Conservation (phyloP, 129 eudicot species). For the Heracleum sosnowskyi region DNA sequence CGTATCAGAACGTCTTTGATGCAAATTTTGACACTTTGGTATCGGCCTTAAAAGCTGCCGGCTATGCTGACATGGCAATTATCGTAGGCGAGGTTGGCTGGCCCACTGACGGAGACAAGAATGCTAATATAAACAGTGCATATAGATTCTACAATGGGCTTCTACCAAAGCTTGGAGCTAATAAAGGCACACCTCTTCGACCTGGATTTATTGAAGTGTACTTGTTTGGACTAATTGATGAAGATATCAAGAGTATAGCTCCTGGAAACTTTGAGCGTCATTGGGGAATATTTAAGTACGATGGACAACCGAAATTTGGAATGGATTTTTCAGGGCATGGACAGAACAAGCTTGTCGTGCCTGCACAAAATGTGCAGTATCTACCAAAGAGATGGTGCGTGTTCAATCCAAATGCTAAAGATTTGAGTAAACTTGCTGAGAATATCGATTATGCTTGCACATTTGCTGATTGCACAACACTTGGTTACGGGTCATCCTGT, state of each 20-base stretch:
- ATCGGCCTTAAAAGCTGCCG: constrained; percentile 54
- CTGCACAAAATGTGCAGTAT: constrained; percentile 63
- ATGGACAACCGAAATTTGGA: constrained; percentile 70
- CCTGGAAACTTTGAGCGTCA: constrained; percentile 86
- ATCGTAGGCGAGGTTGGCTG: constrained; percentile 92
- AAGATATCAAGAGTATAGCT: constrained; percentile 62
- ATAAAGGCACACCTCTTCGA: constrained; percentile 77
- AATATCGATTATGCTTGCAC: constrained; percentile 64
- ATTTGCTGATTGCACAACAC: constrained; percentile 48
- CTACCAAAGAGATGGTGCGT: constrained; percentile 64
- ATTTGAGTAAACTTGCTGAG: constrained; percentile 50
- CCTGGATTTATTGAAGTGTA: constrained; percentile 64
- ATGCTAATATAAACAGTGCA: constrained; percentile 51
- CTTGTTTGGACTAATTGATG: constrained; percentile 76
- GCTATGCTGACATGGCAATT: constrained; percentile 55
- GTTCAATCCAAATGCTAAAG: constrained; percentile 61
- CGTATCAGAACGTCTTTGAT: constrained; percentile 74
- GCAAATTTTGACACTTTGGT: constrained; percentile 91
- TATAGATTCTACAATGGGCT: constrained; percentile 73
- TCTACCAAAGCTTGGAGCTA: constrained; percentile 50
- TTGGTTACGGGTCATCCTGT: constrained; percentile 58
- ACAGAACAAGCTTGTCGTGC: constrained; percentile 36
- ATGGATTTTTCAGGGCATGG: constrained; percentile 64
- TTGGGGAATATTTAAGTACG: constrained; percentile 77
- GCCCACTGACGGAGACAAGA: constrained; percentile 85